Conservation (phyloP, 441 rosid species). For the Gossypium trilobum region DNA sequence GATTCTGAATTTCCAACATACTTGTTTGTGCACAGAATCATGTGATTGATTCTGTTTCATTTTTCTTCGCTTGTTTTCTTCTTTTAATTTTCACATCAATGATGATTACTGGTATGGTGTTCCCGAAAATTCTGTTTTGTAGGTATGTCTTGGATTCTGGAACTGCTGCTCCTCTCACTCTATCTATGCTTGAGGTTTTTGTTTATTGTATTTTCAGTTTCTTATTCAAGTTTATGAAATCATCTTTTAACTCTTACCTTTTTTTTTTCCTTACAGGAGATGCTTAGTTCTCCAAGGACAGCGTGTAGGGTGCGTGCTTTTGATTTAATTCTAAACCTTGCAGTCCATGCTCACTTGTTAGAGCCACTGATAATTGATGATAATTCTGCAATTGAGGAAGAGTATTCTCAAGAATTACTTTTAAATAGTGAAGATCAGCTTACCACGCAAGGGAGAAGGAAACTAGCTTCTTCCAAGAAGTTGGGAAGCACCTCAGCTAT, state of each 20-base stretch:
- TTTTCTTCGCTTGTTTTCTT: constrained; percentile 2
- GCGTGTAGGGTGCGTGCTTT: constrained; percentile 84
- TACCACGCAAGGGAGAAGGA: constrained; percentile 40
- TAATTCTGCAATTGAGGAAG: constrained; percentile 77
- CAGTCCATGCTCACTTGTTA: constrained; percentile 89
- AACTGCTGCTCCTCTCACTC: constrained; percentile 93
- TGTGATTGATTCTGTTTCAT: background rate
- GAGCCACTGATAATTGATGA: constrained; percentile 70
- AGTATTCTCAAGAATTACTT: constrained; percentile 60
- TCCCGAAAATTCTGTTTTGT: constrained; percentile 23
- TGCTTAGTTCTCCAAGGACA: constrained; percentile 74
- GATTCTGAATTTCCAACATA: background rate
- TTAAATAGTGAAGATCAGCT: constrained; percentile 51
- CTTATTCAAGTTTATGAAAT: constrained; percentile 9
- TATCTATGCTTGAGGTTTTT: constrained; percentile 90
- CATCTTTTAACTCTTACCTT: constrained; percentile 19
- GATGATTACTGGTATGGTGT: constrained; percentile 9
- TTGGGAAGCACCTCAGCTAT: constrained; percentile 54
- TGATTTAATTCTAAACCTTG: constrained; percentile 91
- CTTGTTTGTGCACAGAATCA: background rate
- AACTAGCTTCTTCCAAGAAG: constrained; percentile 41
- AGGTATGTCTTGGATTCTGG: constrained; percentile 97
- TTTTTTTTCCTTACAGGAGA: constrained; percentile 51
- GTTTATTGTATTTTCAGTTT: constrained; percentile 16
- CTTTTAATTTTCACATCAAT: background rate